Evolutionary conservation across 371 early-diverging fungal genomes (phyloP).

Genomic region (Lichtheimia ornata): DNA sequence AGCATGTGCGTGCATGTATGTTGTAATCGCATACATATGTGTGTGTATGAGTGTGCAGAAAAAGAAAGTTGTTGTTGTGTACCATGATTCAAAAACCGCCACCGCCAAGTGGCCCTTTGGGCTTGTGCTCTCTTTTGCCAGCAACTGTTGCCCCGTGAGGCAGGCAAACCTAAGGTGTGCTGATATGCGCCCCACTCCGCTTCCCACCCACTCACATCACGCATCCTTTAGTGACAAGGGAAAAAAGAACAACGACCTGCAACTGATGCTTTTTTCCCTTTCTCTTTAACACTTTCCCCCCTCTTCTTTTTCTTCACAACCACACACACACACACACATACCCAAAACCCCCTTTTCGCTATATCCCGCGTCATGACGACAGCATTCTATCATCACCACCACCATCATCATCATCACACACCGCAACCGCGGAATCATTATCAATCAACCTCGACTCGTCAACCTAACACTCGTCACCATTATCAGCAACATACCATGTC

Average conservation of each 20-base stretch:
- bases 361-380: neutral
- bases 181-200: neutral
- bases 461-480: neutral
- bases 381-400: neutral
- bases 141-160: too few relatives aligned
- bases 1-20: too few relatives aligned
- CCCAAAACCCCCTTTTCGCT: neutral
- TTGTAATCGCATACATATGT: too few relatives aligned
- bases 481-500: neutral
- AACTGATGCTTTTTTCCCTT: neutral
- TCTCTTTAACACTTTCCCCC: neutral
- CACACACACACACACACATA: neutral
- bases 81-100: too few relatives aligned
- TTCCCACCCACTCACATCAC: neutral
- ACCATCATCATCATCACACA: neutral
- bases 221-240: neutral
- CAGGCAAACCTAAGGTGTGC: too few relatives aligned
- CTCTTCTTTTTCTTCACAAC: neutral
- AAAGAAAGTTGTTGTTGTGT: too few relatives aligned
- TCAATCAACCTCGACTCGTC: neutral
- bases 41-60: too few relatives aligned
- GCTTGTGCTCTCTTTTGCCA: too few relatives aligned
- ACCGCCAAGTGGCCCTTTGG: too few relatives aligned
- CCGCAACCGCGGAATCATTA: constrained; percentile 2
- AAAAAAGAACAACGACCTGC: neutral